These are phyloP conservation scores for Cutaneotrichosporon sp. DNA, from an alignment of 1,284 basidiomycete genomes.

Conservation along the genomic window DNA sequence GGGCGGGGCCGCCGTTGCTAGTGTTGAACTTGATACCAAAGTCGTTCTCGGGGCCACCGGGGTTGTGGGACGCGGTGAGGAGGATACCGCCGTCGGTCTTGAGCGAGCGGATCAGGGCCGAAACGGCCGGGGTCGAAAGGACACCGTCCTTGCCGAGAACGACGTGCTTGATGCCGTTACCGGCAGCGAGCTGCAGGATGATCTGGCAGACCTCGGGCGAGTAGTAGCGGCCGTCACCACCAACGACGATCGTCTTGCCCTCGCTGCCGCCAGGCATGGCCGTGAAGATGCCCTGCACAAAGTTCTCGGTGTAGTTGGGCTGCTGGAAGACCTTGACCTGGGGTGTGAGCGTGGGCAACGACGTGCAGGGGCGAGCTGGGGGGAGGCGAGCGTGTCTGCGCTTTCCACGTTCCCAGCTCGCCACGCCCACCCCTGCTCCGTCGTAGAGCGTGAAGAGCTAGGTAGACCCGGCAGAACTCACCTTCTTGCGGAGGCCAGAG, in stretches of 20 bases:
- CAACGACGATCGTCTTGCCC: slow-evolving; percentile 80
- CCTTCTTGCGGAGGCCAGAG: slow-evolving; percentile 89
- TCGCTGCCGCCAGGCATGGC: slow-evolving; percentile 71
- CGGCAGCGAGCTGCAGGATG: slow-evolving; percentile 86
- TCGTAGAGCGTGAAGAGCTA: too few relatives aligned
- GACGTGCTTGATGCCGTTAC: slow-evolving; percentile 81
- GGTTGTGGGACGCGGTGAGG: slow-evolving; percentile 96
- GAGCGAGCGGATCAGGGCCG: slow-evolving; percentile 90
- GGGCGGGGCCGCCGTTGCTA: slow-evolving; percentile 92
- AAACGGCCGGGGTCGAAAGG: slow-evolving; percentile 93
- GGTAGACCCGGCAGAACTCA: too few relatives aligned
- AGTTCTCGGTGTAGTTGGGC: slow-evolving; percentile 98
- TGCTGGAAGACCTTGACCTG: slow-evolving; percentile 29
- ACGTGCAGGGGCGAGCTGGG: background rate
- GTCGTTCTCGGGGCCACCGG: slow-evolving; percentile 92
- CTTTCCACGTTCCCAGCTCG: slow-evolving; percentile 30
- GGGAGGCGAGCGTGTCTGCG: slow-evolving; percentile 19
- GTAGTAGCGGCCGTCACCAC: slow-evolving; percentile 94
- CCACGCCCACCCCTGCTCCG: slow-evolving; percentile 38
- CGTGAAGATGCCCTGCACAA: slow-evolving; percentile 88
- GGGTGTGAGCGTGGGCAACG: background rate
- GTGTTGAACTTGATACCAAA: slow-evolving; percentile 99
- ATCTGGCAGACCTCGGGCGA: slow-evolving; percentile 80
- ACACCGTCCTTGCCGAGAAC: slow-evolving; percentile 86
- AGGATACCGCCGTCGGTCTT: slow-evolving; percentile 96